phyloP scores from a whole-genome alignment of 805 yeast genomes.

The Candida yuanshanica region DNA sequence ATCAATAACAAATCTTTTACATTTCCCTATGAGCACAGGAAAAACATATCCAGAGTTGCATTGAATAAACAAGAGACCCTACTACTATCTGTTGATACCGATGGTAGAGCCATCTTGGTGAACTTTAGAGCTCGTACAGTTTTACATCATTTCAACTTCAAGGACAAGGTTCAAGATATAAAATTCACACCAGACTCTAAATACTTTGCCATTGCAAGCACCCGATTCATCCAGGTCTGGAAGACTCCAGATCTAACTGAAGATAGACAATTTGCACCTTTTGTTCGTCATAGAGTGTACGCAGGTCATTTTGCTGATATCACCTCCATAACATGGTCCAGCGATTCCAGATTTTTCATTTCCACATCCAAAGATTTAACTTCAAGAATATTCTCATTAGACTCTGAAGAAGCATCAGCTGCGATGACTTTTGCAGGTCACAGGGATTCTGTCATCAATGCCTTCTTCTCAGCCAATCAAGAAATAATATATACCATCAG shows the following conservation, averaged over 20 bases:
- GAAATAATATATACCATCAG: conserved; percentile 88
- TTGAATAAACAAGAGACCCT: conserved; percentile 78
- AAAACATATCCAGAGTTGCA: conserved; percentile 73
- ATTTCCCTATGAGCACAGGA: conserved; percentile 87
- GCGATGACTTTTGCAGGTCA: conserved; percentile 90
- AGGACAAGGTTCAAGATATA: conserved; percentile 65
- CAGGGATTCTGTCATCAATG: conserved; percentile 78
- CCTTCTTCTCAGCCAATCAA: conserved; percentile 84
- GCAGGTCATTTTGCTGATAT: conserved; percentile 91
- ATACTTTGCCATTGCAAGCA: conserved; percentile 79
- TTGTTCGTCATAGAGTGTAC: conserved; percentile 81
- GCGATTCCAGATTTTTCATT: conserved; percentile 81
- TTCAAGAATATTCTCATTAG: conserved; percentile 74
- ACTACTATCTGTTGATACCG: conserved; percentile 76
- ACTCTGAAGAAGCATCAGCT: conserved; percentile 64
- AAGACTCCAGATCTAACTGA: conserved; percentile 75
- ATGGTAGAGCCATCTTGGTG: conserved; percentile 89
- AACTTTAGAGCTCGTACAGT: conserved; percentile 81
- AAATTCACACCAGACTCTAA: conserved; percentile 87
- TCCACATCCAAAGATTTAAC: conserved; percentile 89
- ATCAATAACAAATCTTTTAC: conserved; percentile 82
- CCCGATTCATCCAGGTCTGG: conserved; percentile 88
- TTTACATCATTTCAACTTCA: conserved; percentile 90
- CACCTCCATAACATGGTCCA: conserved; percentile 78
- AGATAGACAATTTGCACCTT: conserved; percentile 94